Evolutionary conservation across 306 rosid species (phyloP).

Genomic region (Ormosia semicastrata): DNA sequence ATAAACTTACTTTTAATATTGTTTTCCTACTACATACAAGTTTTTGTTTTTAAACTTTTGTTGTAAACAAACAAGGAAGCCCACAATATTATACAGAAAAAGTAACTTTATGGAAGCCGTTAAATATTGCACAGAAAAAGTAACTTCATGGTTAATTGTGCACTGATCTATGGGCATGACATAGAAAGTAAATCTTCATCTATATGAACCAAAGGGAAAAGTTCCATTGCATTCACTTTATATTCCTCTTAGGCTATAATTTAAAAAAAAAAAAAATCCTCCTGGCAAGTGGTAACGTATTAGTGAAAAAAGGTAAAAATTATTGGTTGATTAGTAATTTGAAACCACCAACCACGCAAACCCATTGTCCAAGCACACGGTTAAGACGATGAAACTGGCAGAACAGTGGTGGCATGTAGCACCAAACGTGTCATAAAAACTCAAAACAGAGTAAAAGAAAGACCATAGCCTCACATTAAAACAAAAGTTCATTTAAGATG

Average conservation of each 20-base stretch:
- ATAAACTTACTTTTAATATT: too few species aligned
- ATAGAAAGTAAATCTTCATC: neutral
- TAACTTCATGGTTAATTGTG: neutral
- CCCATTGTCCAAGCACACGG: neutral
- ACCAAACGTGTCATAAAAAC: constrained; percentile 38
- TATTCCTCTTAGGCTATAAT: too few species aligned
- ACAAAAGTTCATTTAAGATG: constrained; percentile 12
- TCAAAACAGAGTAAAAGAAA: neutral
- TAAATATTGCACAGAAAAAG: neutral
- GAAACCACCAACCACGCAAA: neutral
- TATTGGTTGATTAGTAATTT: too few species aligned
- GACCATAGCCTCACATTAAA: neutral
- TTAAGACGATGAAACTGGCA: neutral
- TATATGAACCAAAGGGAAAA: neutral
- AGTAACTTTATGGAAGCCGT: too few species aligned
- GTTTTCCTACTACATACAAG: too few species aligned
- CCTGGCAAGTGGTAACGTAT: too few species aligned
- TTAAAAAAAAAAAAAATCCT: too few species aligned
- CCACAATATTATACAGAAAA: too few species aligned
- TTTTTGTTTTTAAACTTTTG: too few species aligned
- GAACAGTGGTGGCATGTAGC: constrained; percentile 17
- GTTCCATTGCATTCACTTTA: neutral
- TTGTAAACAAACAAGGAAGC: too few species aligned
- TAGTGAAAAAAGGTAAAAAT: too few species aligned
- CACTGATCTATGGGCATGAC: neutral